These are phyloP conservation scores for Rhexocercosporidium sp. DNA, from an alignment of 2,329 filamentous ascomycete species.

Conservation along the genomic window DNA sequence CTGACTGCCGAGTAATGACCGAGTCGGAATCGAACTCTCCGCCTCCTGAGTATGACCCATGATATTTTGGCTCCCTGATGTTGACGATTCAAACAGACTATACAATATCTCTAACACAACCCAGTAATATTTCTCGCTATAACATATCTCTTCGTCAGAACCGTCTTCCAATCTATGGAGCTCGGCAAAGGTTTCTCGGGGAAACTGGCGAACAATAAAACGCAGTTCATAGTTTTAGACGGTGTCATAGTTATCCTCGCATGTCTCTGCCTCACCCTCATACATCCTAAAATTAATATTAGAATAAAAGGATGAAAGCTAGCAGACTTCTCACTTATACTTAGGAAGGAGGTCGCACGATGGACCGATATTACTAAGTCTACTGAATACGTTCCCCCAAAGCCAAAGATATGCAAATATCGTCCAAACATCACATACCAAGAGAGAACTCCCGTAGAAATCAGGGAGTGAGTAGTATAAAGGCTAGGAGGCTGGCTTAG, in stretches of 20 bases:
- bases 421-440: background rate
- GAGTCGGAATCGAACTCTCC: too few relatives aligned
- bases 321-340: background rate
- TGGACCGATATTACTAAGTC: background rate
- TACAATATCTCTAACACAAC: background rate
- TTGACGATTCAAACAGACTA: too few relatives aligned
- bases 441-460: background rate
- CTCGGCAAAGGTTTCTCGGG: conserved; percentile 59
- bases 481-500: too few relatives aligned
- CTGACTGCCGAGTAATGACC: too few relatives aligned
- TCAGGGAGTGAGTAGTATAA: too few relatives aligned
- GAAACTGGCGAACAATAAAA: conserved; percentile 52
- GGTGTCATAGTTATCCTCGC: conserved; percentile 45
- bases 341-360: background rate
- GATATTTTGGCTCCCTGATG: too few relatives aligned
- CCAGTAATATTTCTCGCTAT: conserved; percentile 47
- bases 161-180: conserved; percentile 61
- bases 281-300: conserved; percentile 41
- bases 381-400: background rate
- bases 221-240: conserved; percentile 52
- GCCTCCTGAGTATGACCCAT: too few relatives aligned
- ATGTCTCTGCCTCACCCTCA: conserved; percentile 34
- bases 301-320: conserved; percentile 6
- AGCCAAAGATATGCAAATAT: background rate
- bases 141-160: conserved; percentile 59